Conservation (phyloP, 2,329 filamentous ascomycete genomes). For the Acrodontium crateriforme region DNA sequence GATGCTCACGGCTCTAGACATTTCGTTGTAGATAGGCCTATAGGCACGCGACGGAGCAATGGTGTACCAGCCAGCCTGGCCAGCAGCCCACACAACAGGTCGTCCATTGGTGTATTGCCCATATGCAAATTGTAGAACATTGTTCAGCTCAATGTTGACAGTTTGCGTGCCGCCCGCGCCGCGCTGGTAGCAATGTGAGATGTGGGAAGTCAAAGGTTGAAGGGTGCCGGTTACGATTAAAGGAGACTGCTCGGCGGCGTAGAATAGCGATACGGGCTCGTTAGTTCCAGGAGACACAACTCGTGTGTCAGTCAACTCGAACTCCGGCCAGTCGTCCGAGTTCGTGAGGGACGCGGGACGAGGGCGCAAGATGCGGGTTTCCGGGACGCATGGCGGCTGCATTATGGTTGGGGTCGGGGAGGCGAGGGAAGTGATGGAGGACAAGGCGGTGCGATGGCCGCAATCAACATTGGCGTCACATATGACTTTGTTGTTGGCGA, state of each 20-base stretch:
- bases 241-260: conserved; percentile 46
- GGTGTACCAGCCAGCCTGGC: conserved; percentile 54
- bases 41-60: conserved; percentile 48
- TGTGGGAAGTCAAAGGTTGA: conserved; percentile 34
- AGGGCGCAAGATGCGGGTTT: conserved; percentile 27
- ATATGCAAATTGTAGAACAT: conserved; percentile 34
- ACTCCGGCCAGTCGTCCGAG: conserved; percentile 46
- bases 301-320: conserved; percentile 46
- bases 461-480: too few relatives aligned
- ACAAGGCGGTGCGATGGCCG: too few relatives aligned
- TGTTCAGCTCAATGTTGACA: conserved; percentile 38
- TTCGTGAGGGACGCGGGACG: conserved; percentile 29
- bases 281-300: conserved; percentile 26
- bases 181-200: conserved; percentile 13
- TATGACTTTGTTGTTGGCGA: too few relatives aligned
- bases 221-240: conserved; percentile 48
- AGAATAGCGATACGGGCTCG: conserved; percentile 43
- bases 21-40: conserved; percentile 40
- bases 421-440: too few relatives aligned
- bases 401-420: conserved; percentile 21
- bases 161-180: conserved; percentile 5
- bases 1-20: conserved; percentile 49
- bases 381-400: conserved; percentile 12
- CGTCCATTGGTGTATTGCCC: conserved; percentile 41
- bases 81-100: conserved; percentile 52